These are phyloP conservation scores for Mortierella sp. DNA, from an alignment of 371 early-diverging fungal species.

Conservation along the genomic window DNA sequence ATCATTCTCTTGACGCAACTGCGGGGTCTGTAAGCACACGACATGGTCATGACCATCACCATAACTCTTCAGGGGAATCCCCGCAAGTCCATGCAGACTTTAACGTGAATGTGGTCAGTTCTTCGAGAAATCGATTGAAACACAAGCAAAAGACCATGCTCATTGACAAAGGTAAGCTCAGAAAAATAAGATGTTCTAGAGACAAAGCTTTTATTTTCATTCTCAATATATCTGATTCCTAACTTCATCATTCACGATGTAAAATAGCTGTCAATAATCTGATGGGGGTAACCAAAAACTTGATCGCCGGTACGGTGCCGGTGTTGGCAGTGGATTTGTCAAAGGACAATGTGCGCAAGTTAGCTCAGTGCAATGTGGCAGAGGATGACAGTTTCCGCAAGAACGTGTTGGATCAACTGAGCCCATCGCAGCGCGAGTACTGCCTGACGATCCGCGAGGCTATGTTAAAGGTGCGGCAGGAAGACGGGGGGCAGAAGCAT, in stretches of 20 bases:
- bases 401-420: conserved; percentile 53
- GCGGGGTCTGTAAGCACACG: conserved; percentile 34
- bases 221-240: not conserved
- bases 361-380: conserved; percentile 71
- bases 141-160: conserved; percentile 79
- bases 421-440: conserved; percentile 72
- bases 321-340: conserved; percentile 79
- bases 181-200: not conserved
- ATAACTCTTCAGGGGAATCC: conserved; percentile 32
- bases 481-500: conserved; percentile 64
- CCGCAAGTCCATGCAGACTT: conserved; percentile 29
- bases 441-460: conserved; percentile 57
- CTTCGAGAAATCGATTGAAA: conserved; percentile 66
- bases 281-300: conserved; percentile 65
- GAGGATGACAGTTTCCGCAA: conserved; percentile 75
- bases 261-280: conserved; percentile 66
- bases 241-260: not conserved
- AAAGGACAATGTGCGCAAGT: conserved; percentile 66
- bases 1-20: conserved; percentile 11
- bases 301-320: conserved; percentile 70
- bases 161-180: conserved; percentile 73
- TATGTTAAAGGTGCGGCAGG: conserved; percentile 66
- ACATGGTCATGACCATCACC: conserved; percentile 55
- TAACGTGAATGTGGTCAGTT: conserved; percentile 55
- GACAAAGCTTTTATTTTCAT: no score